Base-by-base conservation (phyloP, 257 asterid genomes). In the Salvia splendens region DNA sequence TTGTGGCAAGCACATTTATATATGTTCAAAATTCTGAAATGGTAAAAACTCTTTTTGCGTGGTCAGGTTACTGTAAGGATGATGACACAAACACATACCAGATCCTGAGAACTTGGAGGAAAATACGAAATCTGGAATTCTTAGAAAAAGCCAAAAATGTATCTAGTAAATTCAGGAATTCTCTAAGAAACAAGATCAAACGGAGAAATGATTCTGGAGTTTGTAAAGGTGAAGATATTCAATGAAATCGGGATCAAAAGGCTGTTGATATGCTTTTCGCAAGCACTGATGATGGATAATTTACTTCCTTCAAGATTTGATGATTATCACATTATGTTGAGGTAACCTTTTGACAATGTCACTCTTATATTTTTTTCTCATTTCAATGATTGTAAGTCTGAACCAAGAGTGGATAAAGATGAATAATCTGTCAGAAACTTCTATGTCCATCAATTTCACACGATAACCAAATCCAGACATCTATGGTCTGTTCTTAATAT, bases 281-380 rank as follows among this genome's bases (percentile, higher is more conserved):
- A 82, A 64, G 74, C 68, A n/a, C 77, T 91, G 50, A 24, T 79
- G 69, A 43, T 11, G 24, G 93, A 91, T 17, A 75, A 75, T 55
- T 70, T 88, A 78, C 86, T 91, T 70, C 95, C 96, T 69, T 64
- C 64, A 14, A 81, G 77, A 70, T 85, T 77, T 74, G 92, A 91
- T 70, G 82, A 85, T 77, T 79, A 75, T 82, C 84, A 83, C 77
- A 67, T 68, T 43, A 70, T 86, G 86, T 67, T 86, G 74, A 88
- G 96, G 97, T 88, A 68, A 70, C 30, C 4, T 14, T 65, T 61
- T 51, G 36, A 51, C 17, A 17, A 30, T 12, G 50, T 33, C 38
- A 10, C 46, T 41, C 73, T 62, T 66, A 47, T 46, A 38, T 53
- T 9, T 24, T 24, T 24, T 24, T 61, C 57, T 57, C 47, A 58